Conservation (phyloP, 129 eudicot species). For the Apium graveolens region DNA sequence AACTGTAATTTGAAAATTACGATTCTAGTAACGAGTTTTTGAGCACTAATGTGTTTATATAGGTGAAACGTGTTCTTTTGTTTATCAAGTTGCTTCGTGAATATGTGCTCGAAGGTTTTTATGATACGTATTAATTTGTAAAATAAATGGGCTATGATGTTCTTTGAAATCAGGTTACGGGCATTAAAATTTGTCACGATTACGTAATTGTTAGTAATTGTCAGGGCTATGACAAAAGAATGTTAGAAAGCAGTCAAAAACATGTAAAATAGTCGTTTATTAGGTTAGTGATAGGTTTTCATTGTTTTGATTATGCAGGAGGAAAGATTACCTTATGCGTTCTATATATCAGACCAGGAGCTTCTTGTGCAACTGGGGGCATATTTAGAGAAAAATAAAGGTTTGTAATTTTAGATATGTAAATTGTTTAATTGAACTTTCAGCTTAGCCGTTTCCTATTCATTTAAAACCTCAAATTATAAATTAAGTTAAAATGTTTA, state of each 20-base stretch:
- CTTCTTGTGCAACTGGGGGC: conserved; percentile 64
- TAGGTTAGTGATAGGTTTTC: neutral
- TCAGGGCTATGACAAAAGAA: neutral
- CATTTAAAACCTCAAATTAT: neutral
- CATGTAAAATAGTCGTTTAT: neutral
- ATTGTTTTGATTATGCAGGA: conserved; percentile 41
- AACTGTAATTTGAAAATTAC: neutral
- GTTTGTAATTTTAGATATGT: conserved; percentile 18
- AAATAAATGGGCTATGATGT: neutral
- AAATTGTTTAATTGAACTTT: neutral
- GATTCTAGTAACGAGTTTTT: neutral
- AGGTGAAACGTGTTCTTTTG: too few species aligned
- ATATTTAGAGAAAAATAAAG: conserved; percentile 76
- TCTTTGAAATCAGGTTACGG: too few species aligned
- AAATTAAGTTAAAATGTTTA: neutral
- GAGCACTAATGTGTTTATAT: neutral
- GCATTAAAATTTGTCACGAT: neutral
- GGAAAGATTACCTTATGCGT: conserved; percentile 85
- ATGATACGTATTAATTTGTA: neutral
- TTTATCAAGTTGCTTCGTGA: too few species aligned
- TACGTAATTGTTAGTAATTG: neutral
- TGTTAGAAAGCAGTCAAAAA: neutral
- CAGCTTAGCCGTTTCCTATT: neutral
- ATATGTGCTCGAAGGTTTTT: too few species aligned
- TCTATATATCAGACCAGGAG: conserved; percentile 90